Percentiles rank a stretch among this genome's conserved stretches.
phyloP scores from a whole-genome alignment of 2,329 filamentous ascomycete species.

The Amauroascus verrucosus region DNA sequence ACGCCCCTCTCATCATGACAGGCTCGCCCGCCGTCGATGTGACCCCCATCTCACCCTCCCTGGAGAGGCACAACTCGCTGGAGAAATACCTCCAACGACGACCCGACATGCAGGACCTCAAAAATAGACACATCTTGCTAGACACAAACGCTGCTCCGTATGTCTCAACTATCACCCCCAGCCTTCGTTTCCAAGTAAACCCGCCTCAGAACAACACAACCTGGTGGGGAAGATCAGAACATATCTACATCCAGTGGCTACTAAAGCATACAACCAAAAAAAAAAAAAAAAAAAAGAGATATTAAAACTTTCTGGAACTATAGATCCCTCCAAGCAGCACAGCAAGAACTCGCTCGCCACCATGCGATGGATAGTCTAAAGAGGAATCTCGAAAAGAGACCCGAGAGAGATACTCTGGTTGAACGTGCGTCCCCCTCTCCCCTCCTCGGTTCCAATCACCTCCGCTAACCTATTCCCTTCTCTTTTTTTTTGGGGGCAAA shows the following conservation, averaged over 20 bases:
- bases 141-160: constrained; percentile 59
- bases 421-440: constrained; percentile 50
- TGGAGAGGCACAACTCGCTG: constrained; percentile 54
- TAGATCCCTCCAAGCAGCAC: constrained; percentile 46
- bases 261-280: background rate
- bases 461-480: background rate
- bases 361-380: constrained; percentile 53
- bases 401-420: constrained; percentile 63
- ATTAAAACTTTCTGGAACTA: background rate
- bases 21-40: constrained; percentile 40
- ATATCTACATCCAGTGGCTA: too few relatives aligned
- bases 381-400: constrained; percentile 53
- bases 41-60: constrained; percentile 46
- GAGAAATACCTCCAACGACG: constrained; percentile 63
- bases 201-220: too few relatives aligned
- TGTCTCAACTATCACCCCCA: constrained; percentile 18
- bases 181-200: too few relatives aligned
- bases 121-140: constrained; percentile 57
- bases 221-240: too few relatives aligned
- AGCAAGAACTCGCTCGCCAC: constrained; percentile 55
- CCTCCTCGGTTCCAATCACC: too few relatives aligned
- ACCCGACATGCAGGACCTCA: constrained; percentile 55
- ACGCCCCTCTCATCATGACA: background rate
- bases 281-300: background rate
- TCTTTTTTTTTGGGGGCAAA: background rate